Base-by-base conservation (phyloP, 495 filamentous ascomycete species). In the Antarctomyces pellizariae region DNA sequence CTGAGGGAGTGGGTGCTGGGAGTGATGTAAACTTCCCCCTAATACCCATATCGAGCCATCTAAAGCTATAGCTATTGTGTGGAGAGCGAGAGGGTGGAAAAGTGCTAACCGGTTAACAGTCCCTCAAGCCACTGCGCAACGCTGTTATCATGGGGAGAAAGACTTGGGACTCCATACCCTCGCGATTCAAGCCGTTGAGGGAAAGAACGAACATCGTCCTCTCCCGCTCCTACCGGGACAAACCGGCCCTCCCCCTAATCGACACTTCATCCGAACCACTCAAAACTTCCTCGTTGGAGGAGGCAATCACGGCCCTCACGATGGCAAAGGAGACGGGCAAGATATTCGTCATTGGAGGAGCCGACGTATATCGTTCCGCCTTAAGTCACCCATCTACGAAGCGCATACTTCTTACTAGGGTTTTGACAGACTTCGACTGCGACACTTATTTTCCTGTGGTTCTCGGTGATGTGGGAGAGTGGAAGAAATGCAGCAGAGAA, bases 131-230 rank as follows among this genome's bases (percentile, higher is more conserved):
- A 5, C 7, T 22, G 9, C 7, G 7, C 7, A 97, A 95, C 42
- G 75, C 74, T 0, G 71, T 97, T 13, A 71, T 97, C 41, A 97
- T 97, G 84, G 86, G 86, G 25, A 75, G 86, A 36, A 92, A 86
- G 49, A 93, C 86, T 0, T 97, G 80, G 69, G 75, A 84, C 15
- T 74, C 65, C 23, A 79, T 97, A 3, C 84, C 84, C 2, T 39
- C 48, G 0, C 52, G 50, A 7, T 74, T 82, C 38, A 61, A 80
- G n/a, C 86, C 86, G 16, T 52, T 97, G 7, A 69, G 60, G 24
- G 76, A 63, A 13, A 47, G 86, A 14, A 46, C 74, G 3, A 95
- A 79, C 37, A 61, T 92, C 6, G 67, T 97, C 24, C 44, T 97
- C 26, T 71, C 66, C 18, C 54, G 73, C 5, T 38, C 45, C n/a